Conservation (phyloP, 805 yeast species). For the Cyberlindnera japonica region DNA sequence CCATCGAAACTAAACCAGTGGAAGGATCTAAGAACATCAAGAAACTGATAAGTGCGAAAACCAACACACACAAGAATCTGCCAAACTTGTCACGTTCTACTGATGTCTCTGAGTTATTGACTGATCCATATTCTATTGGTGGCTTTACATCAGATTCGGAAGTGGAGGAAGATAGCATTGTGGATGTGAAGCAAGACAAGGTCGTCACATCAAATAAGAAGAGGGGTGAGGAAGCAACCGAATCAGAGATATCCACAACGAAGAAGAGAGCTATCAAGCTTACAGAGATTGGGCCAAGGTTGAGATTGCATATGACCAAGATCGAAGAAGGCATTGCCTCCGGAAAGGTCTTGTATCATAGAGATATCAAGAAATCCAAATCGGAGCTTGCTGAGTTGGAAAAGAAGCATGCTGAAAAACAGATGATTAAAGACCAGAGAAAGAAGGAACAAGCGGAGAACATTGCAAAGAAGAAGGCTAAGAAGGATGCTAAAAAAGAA, state of each 20-base stretch:
- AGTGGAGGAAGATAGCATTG: conserved; percentile 85
- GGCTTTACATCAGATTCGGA: conserved; percentile 89
- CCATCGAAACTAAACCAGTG: conserved; percentile 80
- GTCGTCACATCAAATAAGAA: conserved; percentile 22
- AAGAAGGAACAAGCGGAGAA: conserved; percentile 76
- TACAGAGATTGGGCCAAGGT: conserved; percentile 90
- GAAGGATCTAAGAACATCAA: conserved; percentile 42
- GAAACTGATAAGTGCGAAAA: conserved; percentile 25
- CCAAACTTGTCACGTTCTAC: conserved; percentile 43
- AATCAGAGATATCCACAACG: conserved; percentile 22
- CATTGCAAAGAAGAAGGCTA: conserved; percentile 69
- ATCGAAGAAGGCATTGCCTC: conserved; percentile 90
- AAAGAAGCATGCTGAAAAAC: conserved; percentile 57
- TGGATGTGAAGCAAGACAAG: conserved; percentile 45
- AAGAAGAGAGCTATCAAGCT: conserved; percentile 84
- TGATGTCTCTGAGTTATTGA: conserved; percentile 79
- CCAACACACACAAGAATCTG: conserved; percentile 21
- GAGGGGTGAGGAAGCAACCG: conserved; percentile 15
- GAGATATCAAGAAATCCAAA: conserved; percentile 58
- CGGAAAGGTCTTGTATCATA: conserved; percentile 86
- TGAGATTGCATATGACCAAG: conserved; percentile 70
- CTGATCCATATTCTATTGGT: conserved; percentile 79
- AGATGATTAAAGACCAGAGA: conserved; percentile 64
- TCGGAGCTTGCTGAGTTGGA: conserved; percentile 61
- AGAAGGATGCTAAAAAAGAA: conserved; percentile 67